Conservation (phyloP, 352 stramenopile genomes). For the Phytophthora crassamura region DNA sequence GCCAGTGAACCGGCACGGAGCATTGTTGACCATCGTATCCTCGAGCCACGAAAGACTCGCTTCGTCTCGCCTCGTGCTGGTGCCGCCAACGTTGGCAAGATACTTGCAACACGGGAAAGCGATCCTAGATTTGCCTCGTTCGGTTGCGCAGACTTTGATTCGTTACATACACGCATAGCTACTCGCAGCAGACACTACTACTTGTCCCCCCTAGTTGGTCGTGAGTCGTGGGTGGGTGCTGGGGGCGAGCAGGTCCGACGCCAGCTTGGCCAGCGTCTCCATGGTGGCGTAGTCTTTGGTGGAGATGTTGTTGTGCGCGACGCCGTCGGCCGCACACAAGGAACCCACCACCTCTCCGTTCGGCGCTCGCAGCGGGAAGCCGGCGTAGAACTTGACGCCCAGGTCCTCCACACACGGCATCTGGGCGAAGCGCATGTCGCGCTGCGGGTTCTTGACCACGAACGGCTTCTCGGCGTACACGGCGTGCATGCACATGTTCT, state of each 20-base stretch:
- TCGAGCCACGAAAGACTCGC: not conserved
- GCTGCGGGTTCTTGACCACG: slow-evolving; percentile 68
- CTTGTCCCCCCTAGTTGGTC: slow-evolving; percentile 12
- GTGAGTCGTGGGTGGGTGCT: slow-evolving; percentile 23
- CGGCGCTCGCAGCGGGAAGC: slow-evolving; percentile 56
- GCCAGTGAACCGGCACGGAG: not conserved
- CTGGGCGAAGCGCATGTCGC: slow-evolving; percentile 68
- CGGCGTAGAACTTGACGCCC: slow-evolving; percentile 69
- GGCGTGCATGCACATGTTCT: slow-evolving; percentile 65
- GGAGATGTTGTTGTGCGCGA: slow-evolving; percentile 58
- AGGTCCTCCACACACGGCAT: slow-evolving; percentile 54
- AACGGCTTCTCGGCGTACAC: slow-evolving; percentile 69
- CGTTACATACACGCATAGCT: not conserved
- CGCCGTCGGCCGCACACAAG: slow-evolving; percentile 49
- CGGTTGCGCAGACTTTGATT: slow-evolving; percentile 7
- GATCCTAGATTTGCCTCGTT: slow-evolving; percentile 21
- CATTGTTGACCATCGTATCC: slow-evolving; percentile 1
- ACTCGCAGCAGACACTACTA: slow-evolving; percentile 7
- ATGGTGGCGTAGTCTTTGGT: slow-evolving; percentile 78
- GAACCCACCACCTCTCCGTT: slow-evolving; percentile 57
- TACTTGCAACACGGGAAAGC: slow-evolving; percentile 13
- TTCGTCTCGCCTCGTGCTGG: not conserved
- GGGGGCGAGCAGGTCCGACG: slow-evolving; percentile 43
- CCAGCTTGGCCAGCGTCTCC: slow-evolving; percentile 61
- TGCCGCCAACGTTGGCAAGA: not conserved